Evolutionary conservation across 176 grass and related monocot species (phyloP), one percentile per base, ranked within the genome.

Genomic region (Dactylis glomerata): DNA sequence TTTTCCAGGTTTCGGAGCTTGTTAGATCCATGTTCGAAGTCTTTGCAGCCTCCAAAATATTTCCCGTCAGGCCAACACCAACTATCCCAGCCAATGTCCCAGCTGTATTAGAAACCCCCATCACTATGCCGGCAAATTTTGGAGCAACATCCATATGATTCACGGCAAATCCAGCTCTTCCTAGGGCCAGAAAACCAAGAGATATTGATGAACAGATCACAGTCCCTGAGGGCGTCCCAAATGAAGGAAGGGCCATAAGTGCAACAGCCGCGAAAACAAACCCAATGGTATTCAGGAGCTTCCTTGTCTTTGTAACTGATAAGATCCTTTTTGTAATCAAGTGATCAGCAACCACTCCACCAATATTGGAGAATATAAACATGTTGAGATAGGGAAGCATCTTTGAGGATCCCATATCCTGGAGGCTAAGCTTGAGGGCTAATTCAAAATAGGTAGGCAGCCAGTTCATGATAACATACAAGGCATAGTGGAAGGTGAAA

Each of bases 381-480:
- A 73, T 73, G 70, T 73, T 73, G 42, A 73, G 47, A 47, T 73
- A 73, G 14, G 70, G 70, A 49, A 73, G 70, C 70, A 73, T 73
- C 70, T 73, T 73, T 73, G 70, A 73, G 24, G 42, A 73, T 49
- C 70, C 70, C 70, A 73, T 73, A 5, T 73, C 70, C 70, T 73
- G 70, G 70, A 73, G 41, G 42, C 70, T 73, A 1, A 73, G 70
- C 70, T 73, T 73, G 8, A 73, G 70, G 41, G 70, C 70, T 5
- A 73, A 17, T 19, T 73, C 70, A 15, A 47, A 73, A 47, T 73
- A 73, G 8, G 70, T 73, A 49, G 70, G 70, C 15, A 73, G 70
- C 70, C 70, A 73, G 42, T 73, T 73, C 70, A 73, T 73, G 42
- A 73, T 73, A 49, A 73, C 70, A 73, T 73, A 73, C 70, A 73